Evolutionary conservation across 2,329 filamentous ascomycete species (phyloP).

Genomic region (Trichoderma sp.): DNA sequence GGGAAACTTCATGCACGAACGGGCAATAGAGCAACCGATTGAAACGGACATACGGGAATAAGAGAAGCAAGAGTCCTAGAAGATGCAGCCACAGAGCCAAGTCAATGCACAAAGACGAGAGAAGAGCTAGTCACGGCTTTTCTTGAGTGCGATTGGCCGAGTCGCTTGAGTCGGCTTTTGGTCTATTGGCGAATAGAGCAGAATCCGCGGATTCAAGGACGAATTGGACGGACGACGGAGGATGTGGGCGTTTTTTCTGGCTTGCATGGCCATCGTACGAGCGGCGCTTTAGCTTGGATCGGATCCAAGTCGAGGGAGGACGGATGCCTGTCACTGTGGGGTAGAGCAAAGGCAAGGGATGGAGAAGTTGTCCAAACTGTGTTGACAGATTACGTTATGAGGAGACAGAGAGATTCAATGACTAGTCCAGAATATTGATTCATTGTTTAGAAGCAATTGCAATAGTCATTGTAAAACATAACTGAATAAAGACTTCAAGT

Average conservation of each 20-base stretch:
- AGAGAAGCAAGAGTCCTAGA: neutral
- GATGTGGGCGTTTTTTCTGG: neutral
- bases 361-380: neutral
- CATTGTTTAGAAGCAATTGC: neutral
- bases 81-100: neutral
- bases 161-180: neutral
- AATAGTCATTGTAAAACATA: neutral
- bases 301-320: neutral
- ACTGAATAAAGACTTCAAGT: neutral
- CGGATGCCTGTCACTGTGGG: neutral
- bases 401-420: neutral
- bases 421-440: neutral
- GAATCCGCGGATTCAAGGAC: neutral
- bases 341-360: neutral
- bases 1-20: neutral
- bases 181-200: neutral
- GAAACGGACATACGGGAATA: neutral
- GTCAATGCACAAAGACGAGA: neutral
- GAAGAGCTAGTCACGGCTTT: neutral
- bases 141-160: neutral
- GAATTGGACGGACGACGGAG: neutral
- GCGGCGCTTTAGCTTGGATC: slow-evolving; percentile 1
- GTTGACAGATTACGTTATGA: neutral
- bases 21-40: neutral
- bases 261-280: slow-evolving; percentile 13